Evolutionary conservation across 1,284 basidiomycete genomes (phyloP), one percentile per base, ranked within the genome.

Genomic region (Apiotrichum domesticum): DNA sequence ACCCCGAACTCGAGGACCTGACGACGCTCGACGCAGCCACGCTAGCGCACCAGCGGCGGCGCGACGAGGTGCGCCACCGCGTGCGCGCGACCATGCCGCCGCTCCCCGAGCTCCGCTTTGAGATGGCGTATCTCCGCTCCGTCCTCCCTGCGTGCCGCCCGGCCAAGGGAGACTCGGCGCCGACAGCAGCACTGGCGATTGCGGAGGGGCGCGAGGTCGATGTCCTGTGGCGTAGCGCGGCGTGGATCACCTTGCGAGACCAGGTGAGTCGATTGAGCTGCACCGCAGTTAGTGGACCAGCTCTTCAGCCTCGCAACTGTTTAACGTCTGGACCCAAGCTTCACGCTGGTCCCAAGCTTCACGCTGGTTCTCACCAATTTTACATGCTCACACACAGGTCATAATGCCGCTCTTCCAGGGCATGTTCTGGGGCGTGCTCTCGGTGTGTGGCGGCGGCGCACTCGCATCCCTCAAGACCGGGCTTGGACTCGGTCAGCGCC

Each of bases 41-140:
- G 44, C 45, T 59, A 47, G 51, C 53, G 13, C 57, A 50, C 46
- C 55, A 47, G 43, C 52, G 53, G 63, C 57, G 49, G 56, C 65
- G 61, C 44, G 64, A 58, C 64, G 72, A 48, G 42, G 74, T 64
- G 7, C 66, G 71, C 50, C 54, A 64, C 51, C 66, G 74, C 54
- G 66, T 76, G 34, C 68, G 67, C 54, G 59, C 63, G 33, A 63
- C 57, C n/a, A 65, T 74, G 61, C 72, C 73, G 29, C 69, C 71
- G 11, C 62, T 77, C 47, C 75, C 74, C 43, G 75, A 77, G 63
- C 57, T 75, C 51, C 63, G 75, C 21, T 76, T 74, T 52, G 75
- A 77, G 64, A 71, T 74, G 66, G 74, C 60, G 64, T 69, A 42
- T 33, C 45, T 55, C 37, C 50, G 54, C 34, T 47, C 33, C 4